A percentile compares a stretch with the other conserved stretches of the same genome.
phyloP scores from a whole-genome alignment of 352 stramenopile species.

The Phytophthora litchii region DNA sequence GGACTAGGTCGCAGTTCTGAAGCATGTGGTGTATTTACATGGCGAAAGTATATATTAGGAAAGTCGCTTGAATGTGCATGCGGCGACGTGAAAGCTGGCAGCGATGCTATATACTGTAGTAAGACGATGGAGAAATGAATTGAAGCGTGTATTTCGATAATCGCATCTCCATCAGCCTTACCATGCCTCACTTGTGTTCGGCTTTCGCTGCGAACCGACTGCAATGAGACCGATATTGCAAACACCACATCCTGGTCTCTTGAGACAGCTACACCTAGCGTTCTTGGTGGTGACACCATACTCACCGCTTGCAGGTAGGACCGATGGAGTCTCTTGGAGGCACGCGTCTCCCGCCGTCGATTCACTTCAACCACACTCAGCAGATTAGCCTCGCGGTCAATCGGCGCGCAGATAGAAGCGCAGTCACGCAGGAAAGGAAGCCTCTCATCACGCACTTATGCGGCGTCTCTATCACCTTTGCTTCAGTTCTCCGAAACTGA shows the following conservation, averaged over 20 bases:
- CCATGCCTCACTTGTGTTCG: no score
- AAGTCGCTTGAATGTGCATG: neutral
- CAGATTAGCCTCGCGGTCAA: neutral
- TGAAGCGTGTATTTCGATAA: neutral
- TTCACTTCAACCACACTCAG: constrained; percentile 13
- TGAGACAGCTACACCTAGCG: no score
- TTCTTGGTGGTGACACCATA: no score
- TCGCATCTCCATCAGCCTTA: no score
- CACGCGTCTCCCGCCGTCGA: no score
- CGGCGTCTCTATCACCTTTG: constrained; percentile 19
- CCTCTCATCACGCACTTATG: no score
- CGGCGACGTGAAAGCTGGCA: constrained; percentile 4
- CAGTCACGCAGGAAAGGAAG: no score
- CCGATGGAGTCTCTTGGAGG: no score
- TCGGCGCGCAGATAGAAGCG: neutral
- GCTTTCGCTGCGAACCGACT: no score
- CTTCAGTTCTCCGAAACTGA: constrained; percentile 19
- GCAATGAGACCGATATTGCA: no score
- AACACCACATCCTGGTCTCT: no score
- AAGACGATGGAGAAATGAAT: constrained; percentile 12
- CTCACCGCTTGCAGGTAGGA: no score
- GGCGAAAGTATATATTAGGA: constrained; percentile 26
- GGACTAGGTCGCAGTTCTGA: constrained; percentile 4
- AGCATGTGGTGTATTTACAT: constrained; percentile 16
- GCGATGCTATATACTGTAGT: constrained; percentile 20